phyloP scores from a whole-genome alignment of 371 early-diverging fungal species.

The Saksenaea vasiformis region DNA sequence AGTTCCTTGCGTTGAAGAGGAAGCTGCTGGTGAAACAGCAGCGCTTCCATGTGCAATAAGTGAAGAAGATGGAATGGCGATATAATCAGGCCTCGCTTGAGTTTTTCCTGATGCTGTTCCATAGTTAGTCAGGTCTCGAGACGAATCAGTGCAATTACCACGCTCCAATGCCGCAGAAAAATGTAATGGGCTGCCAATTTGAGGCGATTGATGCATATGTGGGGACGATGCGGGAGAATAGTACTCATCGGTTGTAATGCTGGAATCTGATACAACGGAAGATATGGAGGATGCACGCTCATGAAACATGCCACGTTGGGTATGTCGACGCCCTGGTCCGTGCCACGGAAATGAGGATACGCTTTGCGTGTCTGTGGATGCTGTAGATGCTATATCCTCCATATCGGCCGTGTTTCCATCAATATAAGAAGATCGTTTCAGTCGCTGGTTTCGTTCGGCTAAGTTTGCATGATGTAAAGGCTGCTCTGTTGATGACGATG shows the following conservation, averaged over 20 bases:
- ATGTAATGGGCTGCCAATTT: conserved; percentile 23
- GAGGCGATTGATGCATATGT: conserved; percentile 16
- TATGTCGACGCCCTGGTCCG: conserved; percentile 6
- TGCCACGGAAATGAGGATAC: conserved; percentile 20
- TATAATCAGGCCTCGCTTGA: background rate
- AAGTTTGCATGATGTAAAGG: background rate
- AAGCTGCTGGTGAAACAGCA: background rate
- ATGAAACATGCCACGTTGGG: conserved; percentile 10
- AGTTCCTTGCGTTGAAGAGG: background rate
- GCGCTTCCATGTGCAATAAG: background rate
- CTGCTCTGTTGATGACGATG: conserved; percentile 11
- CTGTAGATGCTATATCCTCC: conserved; percentile 17
- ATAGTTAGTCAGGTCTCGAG: background rate
- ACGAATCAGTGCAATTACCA: background rate
- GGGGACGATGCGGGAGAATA: conserved; percentile 25
- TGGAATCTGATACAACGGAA: conserved; percentile 25
- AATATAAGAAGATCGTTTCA: conserved; percentile 11
- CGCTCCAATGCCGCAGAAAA: conserved; percentile 3
- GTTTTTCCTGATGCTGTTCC: background rate
- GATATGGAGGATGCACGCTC: conserved; percentile 26
- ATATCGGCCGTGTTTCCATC: conserved; percentile 15
- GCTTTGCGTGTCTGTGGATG: conserved; percentile 20
- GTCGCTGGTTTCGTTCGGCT: background rate
- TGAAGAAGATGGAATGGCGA: background rate
- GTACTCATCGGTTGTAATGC: conserved; percentile 20